Base-by-base conservation (phyloP, 805 yeast genomes). In the Lipomyces starkeyi region DNA sequence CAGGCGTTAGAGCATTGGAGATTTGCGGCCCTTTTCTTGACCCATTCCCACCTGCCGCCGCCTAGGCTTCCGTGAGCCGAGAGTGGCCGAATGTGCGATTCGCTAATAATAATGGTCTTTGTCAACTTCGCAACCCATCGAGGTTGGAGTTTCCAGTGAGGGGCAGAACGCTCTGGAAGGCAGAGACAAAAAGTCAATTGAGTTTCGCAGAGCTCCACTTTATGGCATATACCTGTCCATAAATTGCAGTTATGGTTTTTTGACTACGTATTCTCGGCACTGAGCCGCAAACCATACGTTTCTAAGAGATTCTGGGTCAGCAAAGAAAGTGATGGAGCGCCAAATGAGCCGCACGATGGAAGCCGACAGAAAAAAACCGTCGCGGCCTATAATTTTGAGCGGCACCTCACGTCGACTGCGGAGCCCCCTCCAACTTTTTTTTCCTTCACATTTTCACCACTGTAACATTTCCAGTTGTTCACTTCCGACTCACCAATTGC, bases 361-460 rank as follows among this genome's bases (percentile, higher is more conserved):
- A 65, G 68, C 54, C 59, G 25, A 27, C 37, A 61, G 68, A 65
- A 65, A n/a, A 61, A 65, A 65, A 32, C 61, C 4, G 43, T 52
- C 58, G 64, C 55, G 20, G 58, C 35, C 22, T 55, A 47, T 55
- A 57, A 47, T 25, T 22, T 55, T 47, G 8, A 60, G n/a, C 57
- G 53, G 56, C 49, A 25, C 20, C 49, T 35, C 22, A 53, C 64
- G 14, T 7, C 53, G 61, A 43, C 22, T n/a, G 22, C 22, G 49
- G 20, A 43, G 43, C 63, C 40, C 58, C 35, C 32, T 20, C 22
- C 37, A 6, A 32, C 13, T 2, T 25, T 32, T 14, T 47, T 34
- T 43, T 22, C 61, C 58, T 61, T 58, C 47, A 37, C 47, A 20
- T 62, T 53, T 58, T 52, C 56, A 5, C 56, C 8, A 34, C 27